phyloP scores from a whole-genome alignment of 169 alveolate genomes.

The Plasmodium vivax region DNA sequence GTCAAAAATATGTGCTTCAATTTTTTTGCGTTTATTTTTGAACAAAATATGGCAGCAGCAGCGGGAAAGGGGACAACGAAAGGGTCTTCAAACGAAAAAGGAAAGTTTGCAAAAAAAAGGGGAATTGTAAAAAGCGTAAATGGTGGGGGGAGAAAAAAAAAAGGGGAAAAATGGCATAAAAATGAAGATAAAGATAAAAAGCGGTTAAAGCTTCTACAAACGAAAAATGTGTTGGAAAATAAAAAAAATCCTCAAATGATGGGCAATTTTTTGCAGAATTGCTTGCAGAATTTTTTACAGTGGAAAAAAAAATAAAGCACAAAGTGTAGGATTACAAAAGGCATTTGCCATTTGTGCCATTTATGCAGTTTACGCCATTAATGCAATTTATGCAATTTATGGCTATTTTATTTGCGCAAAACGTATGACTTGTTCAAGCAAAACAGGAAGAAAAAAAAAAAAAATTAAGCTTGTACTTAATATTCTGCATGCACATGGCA shows the following conservation, averaged over 20 bases:
- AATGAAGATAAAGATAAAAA: not conserved
- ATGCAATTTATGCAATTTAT: not conserved
- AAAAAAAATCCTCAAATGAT: not conserved
- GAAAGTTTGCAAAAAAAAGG: not conserved
- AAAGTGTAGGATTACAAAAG: not conserved
- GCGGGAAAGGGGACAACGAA: not conserved
- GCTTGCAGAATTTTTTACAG: not conserved
- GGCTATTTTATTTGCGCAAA: not conserved
- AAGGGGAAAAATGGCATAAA: not conserved
- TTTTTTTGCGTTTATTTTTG: not conserved
- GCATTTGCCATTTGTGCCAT: not conserved
- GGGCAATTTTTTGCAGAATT: not conserved
- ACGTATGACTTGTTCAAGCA: not conserved
- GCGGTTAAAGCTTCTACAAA: not conserved
- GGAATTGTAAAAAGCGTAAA: not conserved
- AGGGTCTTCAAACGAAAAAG: not conserved
- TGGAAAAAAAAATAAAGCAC: not conserved
- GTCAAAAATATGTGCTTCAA: not conserved
- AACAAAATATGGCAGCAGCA: not conserved
- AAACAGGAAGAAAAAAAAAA: constrained; percentile 2
- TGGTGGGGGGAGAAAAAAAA: not conserved
- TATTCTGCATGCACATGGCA: not conserved
- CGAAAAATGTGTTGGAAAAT: not conserved
- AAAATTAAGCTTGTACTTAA: not conserved
- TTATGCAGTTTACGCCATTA: not conserved